A percentile compares a stretch with the other conserved stretches of the same genome.
Evolutionary conservation across 768 basidiomycete genomes (phyloP).

Genomic region (Lactifluus subvellereus): DNA sequence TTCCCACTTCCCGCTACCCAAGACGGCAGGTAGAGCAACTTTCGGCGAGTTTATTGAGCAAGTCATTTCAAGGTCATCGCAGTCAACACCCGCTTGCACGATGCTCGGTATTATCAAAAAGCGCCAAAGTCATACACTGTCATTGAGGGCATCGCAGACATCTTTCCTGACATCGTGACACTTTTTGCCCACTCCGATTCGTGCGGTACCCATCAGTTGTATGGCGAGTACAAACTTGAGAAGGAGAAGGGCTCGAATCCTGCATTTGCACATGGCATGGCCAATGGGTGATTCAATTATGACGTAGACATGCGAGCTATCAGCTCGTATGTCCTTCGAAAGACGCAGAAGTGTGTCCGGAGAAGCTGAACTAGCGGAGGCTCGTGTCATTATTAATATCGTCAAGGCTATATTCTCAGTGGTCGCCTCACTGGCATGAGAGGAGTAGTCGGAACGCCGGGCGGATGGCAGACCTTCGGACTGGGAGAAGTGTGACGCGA

Average conservation of each 20-base stretch:
- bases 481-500: too few species aligned
- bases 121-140: constrained; percentile 90
- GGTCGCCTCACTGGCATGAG: too few species aligned
- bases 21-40: constrained; percentile 44
- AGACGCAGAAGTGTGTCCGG: constrained; percentile 56
- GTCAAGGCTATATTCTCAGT: constrained; percentile 41
- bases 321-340: constrained; percentile 57
- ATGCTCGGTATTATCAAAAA: constrained; percentile 70
- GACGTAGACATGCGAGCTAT: constrained; percentile 49
- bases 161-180: constrained; percentile 80
- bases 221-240: constrained; percentile 99
- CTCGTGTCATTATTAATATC: constrained; percentile 57
- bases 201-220: constrained; percentile 94
- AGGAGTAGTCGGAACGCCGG: too few species aligned
- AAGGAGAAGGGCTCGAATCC: constrained; percentile 94
- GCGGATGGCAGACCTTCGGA: constrained; percentile 34
- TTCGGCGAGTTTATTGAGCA: constrained; percentile 72
- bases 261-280: constrained; percentile 64
- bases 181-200: constrained; percentile 89
- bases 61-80: constrained; percentile 93
- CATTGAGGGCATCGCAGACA: constrained; percentile 87
- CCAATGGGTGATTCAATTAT: constrained; percentile 34
- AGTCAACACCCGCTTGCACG: constrained; percentile 87
- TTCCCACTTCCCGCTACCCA: constrained; percentile 72
- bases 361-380: constrained; percentile 51